Evolutionary conservation across 768 basidiomycete species (phyloP), one percentile per base, ranked within the genome.

Genomic region (Hericium coralloides): DNA sequence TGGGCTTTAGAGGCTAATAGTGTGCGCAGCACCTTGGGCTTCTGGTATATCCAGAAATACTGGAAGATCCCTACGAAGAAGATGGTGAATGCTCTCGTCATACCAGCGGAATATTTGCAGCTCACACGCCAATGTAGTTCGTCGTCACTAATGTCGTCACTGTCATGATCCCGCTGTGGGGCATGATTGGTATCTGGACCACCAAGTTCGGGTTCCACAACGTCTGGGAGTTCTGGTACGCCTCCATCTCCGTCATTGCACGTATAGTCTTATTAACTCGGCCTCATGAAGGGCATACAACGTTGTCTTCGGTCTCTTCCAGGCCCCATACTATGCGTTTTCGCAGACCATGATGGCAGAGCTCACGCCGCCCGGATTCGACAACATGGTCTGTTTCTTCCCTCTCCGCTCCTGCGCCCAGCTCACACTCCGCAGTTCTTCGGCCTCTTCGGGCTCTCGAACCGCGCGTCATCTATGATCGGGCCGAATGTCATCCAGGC

Each of bases 271-370:
- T 23, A 23, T 17, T 49, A 36, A 14, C 1, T 26, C 9, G 67
- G 26, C 22, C 38, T n/a, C 31, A 12, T 60, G 22, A 58, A 87
- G 85, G 84, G 83, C 81, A 4, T 92, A 92, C 71, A 91, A 90
- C 58, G 74, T 89, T 51, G 69, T 91, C 2, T 89, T 86, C 62
- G 89, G 89, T 12, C 69, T 92, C 9, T 90, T 90, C 76, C 87
- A 92, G 72, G 87, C 87, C 1, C 91, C 91, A 0, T 94, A 91
- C 70, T 93, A 89, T 66, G 88, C 92, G 1, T 90, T 87, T 66
- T 83, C 89, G 3, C 85, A 89, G 66, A 90, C 87, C 0, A 87
- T 89, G 85, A 91, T 91, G 88, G 87, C 88, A 0, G 92, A 94
- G 68, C 79, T 95, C 12, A 83, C 87, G 6, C 91, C 91, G 12